phyloP scores from a whole-genome alignment of 2,329 filamentous ascomycete species.

The Bipolaris bicolor region DNA sequence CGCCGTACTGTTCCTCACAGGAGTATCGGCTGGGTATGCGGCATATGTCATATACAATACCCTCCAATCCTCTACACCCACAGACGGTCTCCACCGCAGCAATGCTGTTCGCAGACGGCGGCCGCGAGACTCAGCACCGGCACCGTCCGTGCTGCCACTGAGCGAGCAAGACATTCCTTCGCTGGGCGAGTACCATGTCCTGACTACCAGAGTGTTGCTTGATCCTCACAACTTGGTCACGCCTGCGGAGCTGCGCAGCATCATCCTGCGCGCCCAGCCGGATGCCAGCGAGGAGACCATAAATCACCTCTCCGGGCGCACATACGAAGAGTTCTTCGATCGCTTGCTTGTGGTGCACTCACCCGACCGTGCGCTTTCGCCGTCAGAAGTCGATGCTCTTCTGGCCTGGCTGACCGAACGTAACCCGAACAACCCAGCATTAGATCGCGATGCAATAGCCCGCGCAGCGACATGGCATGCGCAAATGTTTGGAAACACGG shows the following conservation, averaged over 20 bases:
- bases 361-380: constrained; percentile 26
- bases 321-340: constrained; percentile 43
- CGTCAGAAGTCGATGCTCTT: constrained; percentile 28
- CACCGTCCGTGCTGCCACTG: constrained; percentile 17
- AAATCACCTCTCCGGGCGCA: constrained; percentile 24
- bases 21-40: constrained; percentile 62
- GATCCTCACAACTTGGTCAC: constrained; percentile 31
- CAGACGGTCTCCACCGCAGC: constrained; percentile 62
- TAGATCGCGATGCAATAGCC: constrained; percentile 12
- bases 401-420: constrained; percentile 24
- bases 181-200: constrained; percentile 36
- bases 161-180: constrained; percentile 29
- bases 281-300: constrained; percentile 27
- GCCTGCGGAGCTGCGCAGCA: constrained; percentile 27
- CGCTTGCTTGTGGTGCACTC: constrained; percentile 34
- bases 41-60: constrained; percentile 64
- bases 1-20: constrained; percentile 61
- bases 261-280: constrained; percentile 29
- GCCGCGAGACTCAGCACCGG: constrained; percentile 31
- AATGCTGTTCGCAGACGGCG: constrained; percentile 66
- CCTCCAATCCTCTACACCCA: constrained; percentile 37
- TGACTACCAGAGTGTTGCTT: constrained; percentile 32
- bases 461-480: constrained; percentile 34
- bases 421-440: constrained; percentile 18
- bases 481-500: constrained; percentile 16